A percentile compares a stretch with the other conserved stretches of the same genome.
These are phyloP conservation scores for Acer campestre DNA, from an alignment of 345 rosid genomes.

Conservation along the genomic window DNA sequence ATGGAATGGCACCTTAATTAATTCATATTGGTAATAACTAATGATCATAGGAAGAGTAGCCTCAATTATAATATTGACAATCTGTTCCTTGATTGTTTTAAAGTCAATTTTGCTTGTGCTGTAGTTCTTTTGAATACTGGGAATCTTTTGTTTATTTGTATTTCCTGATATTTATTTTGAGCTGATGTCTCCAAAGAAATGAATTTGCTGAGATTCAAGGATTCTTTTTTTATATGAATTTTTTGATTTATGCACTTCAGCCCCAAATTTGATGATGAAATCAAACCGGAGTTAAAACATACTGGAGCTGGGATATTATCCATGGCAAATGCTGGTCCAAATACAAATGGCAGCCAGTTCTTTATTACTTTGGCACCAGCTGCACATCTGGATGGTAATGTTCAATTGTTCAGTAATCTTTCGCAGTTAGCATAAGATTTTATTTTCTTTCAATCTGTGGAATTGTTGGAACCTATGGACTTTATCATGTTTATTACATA, in stretches of 20 bases:
- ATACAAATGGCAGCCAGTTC: constrained; percentile 94
- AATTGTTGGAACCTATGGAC: neutral
- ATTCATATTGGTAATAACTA: neutral
- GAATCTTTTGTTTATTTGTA: neutral
- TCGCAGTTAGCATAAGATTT: neutral
- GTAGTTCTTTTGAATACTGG: neutral
- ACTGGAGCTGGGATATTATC: constrained; percentile 93
- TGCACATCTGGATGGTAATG: constrained; percentile 83
- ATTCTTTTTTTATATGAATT: neutral
- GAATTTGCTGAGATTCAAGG: neutral
- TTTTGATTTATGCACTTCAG: constrained; percentile 28
- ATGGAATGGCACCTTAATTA: constrained; percentile 1
- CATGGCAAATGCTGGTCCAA: constrained; percentile 98
- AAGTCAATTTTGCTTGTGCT: neutral
- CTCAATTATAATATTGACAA: neutral
- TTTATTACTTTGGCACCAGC: constrained; percentile 86
- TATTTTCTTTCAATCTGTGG: neutral
- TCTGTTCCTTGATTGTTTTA: constrained; percentile 4
- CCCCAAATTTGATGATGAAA: constrained; percentile 87
- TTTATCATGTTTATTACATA: neutral
- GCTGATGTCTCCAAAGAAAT: neutral
- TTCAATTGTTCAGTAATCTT: neutral
- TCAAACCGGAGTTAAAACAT: constrained; percentile 80
- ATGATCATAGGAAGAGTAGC: neutral
- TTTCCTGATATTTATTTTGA: neutral